Evolutionary conservation across 345 rosid genomes (phyloP).

Genomic region (Aegle marmelos): DNA sequence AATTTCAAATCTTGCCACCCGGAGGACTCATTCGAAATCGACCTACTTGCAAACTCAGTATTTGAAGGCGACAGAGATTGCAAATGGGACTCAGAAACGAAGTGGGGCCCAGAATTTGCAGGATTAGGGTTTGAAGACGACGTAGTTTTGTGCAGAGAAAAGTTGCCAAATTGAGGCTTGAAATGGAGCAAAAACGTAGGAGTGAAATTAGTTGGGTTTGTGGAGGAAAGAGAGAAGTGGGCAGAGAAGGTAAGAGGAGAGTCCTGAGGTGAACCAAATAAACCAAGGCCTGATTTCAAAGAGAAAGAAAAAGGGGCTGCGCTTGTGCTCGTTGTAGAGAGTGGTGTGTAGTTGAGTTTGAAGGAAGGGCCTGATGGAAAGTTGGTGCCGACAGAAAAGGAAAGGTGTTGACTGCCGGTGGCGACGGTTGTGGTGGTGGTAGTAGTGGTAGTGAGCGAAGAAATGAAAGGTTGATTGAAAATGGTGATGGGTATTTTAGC

Average conservation of each 20-base stretch:
- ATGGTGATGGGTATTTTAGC: constrained; percentile 51
- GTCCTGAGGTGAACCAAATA: constrained; percentile 52
- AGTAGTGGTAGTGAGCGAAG: constrained; percentile 27
- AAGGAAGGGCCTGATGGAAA: constrained; percentile 61
- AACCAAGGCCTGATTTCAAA: constrained; percentile 64
- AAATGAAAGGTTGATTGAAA: constrained; percentile 49
- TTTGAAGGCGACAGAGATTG: constrained; percentile 25
- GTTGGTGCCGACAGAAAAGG: constrained; percentile 50
- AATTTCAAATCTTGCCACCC: constrained; percentile 62
- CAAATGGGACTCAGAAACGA: neutral
- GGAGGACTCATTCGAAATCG: constrained; percentile 22
- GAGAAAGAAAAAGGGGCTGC: constrained; percentile 42
- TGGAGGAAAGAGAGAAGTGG: constrained; percentile 36
- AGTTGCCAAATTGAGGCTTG: constrained; percentile 60
- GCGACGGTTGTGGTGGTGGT: constrained; percentile 21
- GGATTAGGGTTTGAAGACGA: constrained; percentile 33
- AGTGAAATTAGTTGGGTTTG: constrained; percentile 16
- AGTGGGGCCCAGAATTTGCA: constrained; percentile 15
- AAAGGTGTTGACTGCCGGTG: constrained; percentile 27
- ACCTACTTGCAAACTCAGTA: constrained; percentile 25
- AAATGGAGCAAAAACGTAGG: constrained; percentile 63
- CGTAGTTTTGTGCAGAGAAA: constrained; percentile 41
- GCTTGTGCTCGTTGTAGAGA: constrained; percentile 8
- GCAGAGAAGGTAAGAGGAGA: constrained; percentile 64
- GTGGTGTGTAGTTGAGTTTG: constrained; percentile 39